phyloP scores from a whole-genome alignment of 1,284 basidiomycete genomes.

The Meripilus lineatus region DNA sequence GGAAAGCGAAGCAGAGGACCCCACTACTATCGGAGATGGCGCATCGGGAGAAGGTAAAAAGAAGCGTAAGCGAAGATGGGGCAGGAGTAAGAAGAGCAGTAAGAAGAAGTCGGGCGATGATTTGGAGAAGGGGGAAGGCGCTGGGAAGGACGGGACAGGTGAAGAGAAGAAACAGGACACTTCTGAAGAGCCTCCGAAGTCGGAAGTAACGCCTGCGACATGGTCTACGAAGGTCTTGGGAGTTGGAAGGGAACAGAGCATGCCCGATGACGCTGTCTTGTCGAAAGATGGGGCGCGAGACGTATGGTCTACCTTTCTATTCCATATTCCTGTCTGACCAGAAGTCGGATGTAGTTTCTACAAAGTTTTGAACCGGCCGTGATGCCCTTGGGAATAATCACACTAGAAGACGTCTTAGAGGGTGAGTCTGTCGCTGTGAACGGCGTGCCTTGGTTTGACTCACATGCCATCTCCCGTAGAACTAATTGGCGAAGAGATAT shows the following conservation, averaged over 20 bases:
- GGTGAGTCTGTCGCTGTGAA: conserved; percentile 34
- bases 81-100: conserved; percentile 1
- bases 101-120: conserved; percentile 9
- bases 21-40: conserved; percentile 16
- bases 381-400: conserved; percentile 86
- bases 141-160: not conserved
- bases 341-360: conserved; percentile 46
- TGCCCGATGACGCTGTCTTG: conserved; percentile 79
- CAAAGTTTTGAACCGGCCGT: conserved; percentile 67
- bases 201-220: conserved; percentile 13
- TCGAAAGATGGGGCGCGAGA: conserved; percentile 62
- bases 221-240: conserved; percentile 23
- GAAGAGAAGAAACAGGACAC: conserved; percentile 11
- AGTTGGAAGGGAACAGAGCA: conserved; percentile 63
- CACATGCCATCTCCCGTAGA: conserved; percentile 38
- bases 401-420: conserved; percentile 89
- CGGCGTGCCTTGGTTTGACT: not conserved
- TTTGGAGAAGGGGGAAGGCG: conserved; percentile 1
- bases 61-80: conserved; percentile 4
- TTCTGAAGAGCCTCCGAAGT: conserved; percentile 3
- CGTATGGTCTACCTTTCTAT: conserved; percentile 29
- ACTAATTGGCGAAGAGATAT: conserved; percentile 85
- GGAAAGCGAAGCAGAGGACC: conserved; percentile 11
- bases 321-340: not conserved
- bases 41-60: conserved; percentile 14